phyloP scores from a whole-genome alignment of 176 grass and related monocot species.

The Aegilops longissima region DNA sequence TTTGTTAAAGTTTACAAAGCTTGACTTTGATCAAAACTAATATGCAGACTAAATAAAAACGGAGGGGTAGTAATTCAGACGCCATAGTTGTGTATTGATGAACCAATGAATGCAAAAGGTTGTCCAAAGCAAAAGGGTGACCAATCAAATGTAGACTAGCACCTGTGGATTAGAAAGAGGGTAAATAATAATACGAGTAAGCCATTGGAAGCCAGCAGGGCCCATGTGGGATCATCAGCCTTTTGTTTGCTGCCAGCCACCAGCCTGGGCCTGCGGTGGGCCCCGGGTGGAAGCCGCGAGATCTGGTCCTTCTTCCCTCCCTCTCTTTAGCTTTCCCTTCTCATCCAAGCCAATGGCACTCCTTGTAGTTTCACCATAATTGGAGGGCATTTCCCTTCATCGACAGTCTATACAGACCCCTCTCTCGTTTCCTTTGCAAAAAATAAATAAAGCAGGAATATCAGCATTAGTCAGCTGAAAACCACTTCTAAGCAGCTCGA shows the following conservation, averaged over 20 bases:
- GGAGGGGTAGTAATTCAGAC: not conserved
- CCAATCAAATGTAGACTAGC: not conserved
- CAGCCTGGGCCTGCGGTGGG: not conserved
- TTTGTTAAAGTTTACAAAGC: too few species aligned
- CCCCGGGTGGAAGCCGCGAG: not conserved
- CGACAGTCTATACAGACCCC: not conserved
- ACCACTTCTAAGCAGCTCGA: not conserved
- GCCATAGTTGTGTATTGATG: not conserved
- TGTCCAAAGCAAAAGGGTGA: not conserved
- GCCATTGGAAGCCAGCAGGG: not conserved
- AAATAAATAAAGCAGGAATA: not conserved
- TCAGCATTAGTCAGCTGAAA: not conserved
- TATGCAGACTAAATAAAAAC: too few species aligned
- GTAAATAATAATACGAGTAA: not conserved
- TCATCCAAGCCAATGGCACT: slow-evolving; percentile 16
- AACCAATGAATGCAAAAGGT: not conserved
- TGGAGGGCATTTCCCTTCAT: not conserved
- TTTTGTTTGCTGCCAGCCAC: slow-evolving; percentile 2
- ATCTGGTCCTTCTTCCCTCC: not conserved
- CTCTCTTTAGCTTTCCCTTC: not conserved
- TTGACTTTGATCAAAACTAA: too few species aligned
- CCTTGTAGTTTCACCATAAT: not conserved
- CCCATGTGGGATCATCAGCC: slow-evolving; percentile 26
- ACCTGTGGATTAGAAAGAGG: not conserved
- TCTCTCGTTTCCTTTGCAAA: not conserved